Evolutionary conservation across 306 rosid species (phyloP).

Genomic region (Dicorynia guianensis): DNA sequence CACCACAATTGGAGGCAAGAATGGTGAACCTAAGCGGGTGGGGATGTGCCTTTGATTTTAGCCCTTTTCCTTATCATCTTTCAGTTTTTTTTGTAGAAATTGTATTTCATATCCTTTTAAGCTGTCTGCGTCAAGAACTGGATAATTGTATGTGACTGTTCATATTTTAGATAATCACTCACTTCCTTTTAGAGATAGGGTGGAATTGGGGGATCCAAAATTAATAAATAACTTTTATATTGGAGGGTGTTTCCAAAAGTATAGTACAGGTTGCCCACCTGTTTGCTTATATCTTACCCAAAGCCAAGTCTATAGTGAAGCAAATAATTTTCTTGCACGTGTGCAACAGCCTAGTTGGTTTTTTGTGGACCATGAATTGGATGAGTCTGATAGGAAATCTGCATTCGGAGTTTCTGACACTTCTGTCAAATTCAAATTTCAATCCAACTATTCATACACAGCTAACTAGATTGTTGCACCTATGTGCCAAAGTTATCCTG

Average conservation of each 20-base stretch:
- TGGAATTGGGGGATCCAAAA: conserved; percentile 6
- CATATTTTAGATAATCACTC: neutral
- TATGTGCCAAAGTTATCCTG: too few species aligned
- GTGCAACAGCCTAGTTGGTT: too few species aligned
- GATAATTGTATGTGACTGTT: neutral
- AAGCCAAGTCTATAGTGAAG: too few species aligned
- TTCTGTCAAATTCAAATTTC: too few species aligned
- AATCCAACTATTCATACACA: too few species aligned
- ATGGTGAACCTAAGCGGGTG: conserved; percentile 90
- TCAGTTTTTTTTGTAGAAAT: neutral
- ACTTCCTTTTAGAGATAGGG: conserved; percentile 19
- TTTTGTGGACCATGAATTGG: too few species aligned
- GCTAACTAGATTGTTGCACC: too few species aligned
- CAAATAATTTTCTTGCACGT: too few species aligned
- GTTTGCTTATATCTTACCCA: neutral
- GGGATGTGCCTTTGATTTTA: conserved; percentile 6
- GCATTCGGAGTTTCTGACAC: too few species aligned
- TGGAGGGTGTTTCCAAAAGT: neutral
- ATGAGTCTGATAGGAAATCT: too few species aligned
- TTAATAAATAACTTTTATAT: neutral
- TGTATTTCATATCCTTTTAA: neutral
- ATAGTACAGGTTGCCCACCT: neutral
- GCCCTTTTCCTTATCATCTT: conserved; percentile 15
- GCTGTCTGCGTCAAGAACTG: neutral
- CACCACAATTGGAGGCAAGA: conserved; percentile 89